Conservation (phyloP, 2,329 filamentous ascomycete species). For the Fusarium zealandicum region DNA sequence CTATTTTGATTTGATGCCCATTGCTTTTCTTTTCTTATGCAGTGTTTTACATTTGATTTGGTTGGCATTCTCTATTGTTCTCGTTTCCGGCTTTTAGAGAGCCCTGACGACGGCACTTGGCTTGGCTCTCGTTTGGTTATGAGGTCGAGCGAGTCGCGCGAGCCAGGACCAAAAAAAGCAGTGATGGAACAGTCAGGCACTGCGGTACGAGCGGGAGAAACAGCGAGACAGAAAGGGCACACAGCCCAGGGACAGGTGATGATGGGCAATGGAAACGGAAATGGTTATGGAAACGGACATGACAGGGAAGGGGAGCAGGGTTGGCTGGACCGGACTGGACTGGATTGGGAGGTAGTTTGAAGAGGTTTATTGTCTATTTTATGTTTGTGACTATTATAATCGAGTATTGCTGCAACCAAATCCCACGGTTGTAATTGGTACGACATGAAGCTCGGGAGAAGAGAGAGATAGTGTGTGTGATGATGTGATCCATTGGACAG, state of each 20-base stretch:
- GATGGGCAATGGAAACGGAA: constrained; percentile 1
- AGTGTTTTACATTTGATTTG: constrained; percentile 25
- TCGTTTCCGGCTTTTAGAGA: constrained; percentile 10
- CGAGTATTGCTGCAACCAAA: constrained; percentile 22
- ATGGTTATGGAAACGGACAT: constrained; percentile 6
- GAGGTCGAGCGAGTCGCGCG: constrained; percentile 21
- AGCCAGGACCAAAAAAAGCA: constrained; percentile 20
- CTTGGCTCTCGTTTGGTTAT: constrained; percentile 4
- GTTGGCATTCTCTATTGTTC: not conserved
- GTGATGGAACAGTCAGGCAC: constrained; percentile 5
- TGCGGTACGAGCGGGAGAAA: not conserved
- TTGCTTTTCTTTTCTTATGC: constrained; percentile 19
- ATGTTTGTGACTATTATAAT: constrained; percentile 24
- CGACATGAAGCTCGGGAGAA: not conserved
- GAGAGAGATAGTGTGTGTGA: no score
- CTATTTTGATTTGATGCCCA: constrained; percentile 34
- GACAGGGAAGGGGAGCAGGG: not conserved
- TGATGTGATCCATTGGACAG: no score
- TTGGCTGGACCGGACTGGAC: no score
- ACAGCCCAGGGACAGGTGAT: constrained; percentile 7
- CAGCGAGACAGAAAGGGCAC: not conserved
- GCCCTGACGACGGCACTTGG: not conserved
- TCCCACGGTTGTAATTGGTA: constrained; percentile 10
- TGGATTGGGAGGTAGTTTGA: constrained; percentile 18
- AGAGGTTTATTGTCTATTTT: constrained; percentile 13